phyloP scores from a whole-genome alignment of 331 rosid species.

The Rhamnella rubrinervis region DNA sequence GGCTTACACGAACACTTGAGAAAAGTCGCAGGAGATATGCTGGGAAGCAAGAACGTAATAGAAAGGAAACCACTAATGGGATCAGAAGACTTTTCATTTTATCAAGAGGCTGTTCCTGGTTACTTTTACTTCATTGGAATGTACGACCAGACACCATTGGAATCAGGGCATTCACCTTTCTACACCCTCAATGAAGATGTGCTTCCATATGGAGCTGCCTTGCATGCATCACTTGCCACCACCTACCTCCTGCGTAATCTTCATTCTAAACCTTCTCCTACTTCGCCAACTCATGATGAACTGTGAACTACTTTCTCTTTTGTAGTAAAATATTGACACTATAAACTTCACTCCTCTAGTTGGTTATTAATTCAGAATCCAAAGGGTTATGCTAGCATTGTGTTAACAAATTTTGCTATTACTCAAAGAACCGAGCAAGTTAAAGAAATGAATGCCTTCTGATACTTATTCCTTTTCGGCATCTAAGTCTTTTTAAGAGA shows the following conservation, averaged over 20 bases:
- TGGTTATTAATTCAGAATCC: too few relatives aligned
- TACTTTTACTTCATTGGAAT: slow-evolving; percentile 58
- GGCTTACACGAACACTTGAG: slow-evolving; percentile 48
- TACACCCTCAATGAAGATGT: slow-evolving; percentile 63
- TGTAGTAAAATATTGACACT: too few relatives aligned
- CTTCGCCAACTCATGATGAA: slow-evolving; percentile 23
- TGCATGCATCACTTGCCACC: slow-evolving; percentile 60
- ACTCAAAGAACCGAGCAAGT: too few relatives aligned
- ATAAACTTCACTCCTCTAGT: too few relatives aligned
- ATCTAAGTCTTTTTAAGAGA: too few relatives aligned
- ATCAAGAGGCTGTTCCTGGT: slow-evolving; percentile 60
- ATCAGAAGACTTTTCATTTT: slow-evolving; percentile 74
- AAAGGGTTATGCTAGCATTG: too few relatives aligned
- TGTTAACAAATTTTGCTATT: too few relatives aligned
- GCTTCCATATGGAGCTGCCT: slow-evolving; percentile 77
- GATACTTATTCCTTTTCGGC: too few relatives aligned
- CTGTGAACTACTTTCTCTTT: slow-evolving; percentile 18
- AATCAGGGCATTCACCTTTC: slow-evolving; percentile 42
- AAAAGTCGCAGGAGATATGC: slow-evolving; percentile 46
- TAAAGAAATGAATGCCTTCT: too few relatives aligned
- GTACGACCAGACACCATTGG: slow-evolving; percentile 37
- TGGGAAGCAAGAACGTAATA: slow-evolving; percentile 42
- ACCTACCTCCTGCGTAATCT: slow-evolving; percentile 30
- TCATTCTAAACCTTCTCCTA: slow-evolving; percentile 14
- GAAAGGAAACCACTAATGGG: slow-evolving; percentile 57